Evolutionary conservation across 2,329 filamentous ascomycete genomes (phyloP).

Genomic region (Trichoderma koningiopsis): DNA sequence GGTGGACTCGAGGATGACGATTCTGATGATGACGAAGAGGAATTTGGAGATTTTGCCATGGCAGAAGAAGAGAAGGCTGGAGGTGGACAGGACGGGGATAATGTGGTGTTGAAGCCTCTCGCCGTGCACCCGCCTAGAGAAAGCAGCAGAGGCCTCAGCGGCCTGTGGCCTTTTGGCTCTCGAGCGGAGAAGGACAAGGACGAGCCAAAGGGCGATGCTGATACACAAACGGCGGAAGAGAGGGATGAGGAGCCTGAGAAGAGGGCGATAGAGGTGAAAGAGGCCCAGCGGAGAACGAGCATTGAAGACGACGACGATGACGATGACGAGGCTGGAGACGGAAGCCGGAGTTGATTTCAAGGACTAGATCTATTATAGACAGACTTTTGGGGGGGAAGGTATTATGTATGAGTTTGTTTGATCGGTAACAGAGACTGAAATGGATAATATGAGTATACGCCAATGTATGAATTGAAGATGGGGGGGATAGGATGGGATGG

Average conservation of each 20-base stretch:
- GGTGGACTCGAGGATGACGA: constrained; percentile 50
- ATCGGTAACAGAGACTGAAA: background rate
- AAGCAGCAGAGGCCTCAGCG: constrained; percentile 49
- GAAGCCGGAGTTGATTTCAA: constrained; percentile 33
- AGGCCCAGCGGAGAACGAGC: constrained; percentile 58
- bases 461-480: constrained; percentile 1
- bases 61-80: constrained; percentile 51
- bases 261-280: constrained; percentile 53
- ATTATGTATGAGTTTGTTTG: constrained; percentile 11
- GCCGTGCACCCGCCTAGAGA: constrained; percentile 54
- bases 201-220: constrained; percentile 17
- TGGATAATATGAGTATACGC: constrained; percentile 7
- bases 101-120: constrained; percentile 57
- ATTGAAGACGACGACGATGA: constrained; percentile 64
- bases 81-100: constrained; percentile 40
- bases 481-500: background rate
- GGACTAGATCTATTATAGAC: constrained; percentile 23
- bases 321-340: constrained; percentile 52
- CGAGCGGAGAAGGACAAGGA: constrained; percentile 38
- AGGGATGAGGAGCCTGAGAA: constrained; percentile 41
- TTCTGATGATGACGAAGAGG: constrained; percentile 57
- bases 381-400: background rate
- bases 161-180: constrained; percentile 61
- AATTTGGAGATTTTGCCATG: constrained; percentile 70
- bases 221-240: constrained; percentile 20